These are phyloP conservation scores for Yarrowia yakushimensis DNA, from an alignment of 805 yeast species.

Conservation along the genomic window DNA sequence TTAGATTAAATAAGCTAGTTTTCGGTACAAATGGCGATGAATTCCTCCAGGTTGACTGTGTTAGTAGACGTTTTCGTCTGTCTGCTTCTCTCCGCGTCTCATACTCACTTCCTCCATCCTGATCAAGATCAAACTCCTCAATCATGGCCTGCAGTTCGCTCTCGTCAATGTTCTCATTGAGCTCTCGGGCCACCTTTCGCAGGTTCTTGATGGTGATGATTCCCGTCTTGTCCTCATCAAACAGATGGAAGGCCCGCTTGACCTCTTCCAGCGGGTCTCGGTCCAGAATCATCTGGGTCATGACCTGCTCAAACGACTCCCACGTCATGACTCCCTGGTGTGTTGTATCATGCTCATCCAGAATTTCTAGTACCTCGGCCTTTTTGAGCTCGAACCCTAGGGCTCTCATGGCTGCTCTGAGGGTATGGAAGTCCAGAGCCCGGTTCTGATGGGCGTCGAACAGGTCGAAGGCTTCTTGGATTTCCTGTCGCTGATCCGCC, in stretches of 20 bases:
- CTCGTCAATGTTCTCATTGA: slow-evolving; percentile 88
- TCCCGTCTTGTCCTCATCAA: slow-evolving; percentile 86
- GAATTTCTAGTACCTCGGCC: slow-evolving; percentile 71
- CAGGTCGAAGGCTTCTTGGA: slow-evolving; percentile 82
- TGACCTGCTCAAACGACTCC: slow-evolving; percentile 75
- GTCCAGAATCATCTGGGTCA: slow-evolving; percentile 75
- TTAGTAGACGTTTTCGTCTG: background rate
- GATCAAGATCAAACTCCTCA: slow-evolving; percentile 93
- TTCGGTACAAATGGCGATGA: slow-evolving; percentile 82
- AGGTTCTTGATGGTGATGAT: slow-evolving; percentile 77
- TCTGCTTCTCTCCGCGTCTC: background rate
- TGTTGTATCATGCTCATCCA: slow-evolving; percentile 70
- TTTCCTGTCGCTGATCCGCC: slow-evolving; percentile 86
- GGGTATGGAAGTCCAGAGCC: slow-evolving; percentile 76
- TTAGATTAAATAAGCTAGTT: slow-evolving; percentile 29
- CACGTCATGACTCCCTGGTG: slow-evolving; percentile 69
- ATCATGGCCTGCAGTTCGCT: slow-evolving; percentile 96
- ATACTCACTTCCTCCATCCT: slow-evolving; percentile 71
- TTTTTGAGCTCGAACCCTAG: slow-evolving; percentile 85
- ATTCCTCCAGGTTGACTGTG: slow-evolving; percentile 76
- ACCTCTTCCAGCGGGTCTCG: slow-evolving; percentile 94
- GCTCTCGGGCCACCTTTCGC: slow-evolving; percentile 83
- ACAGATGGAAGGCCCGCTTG: slow-evolving; percentile 78
- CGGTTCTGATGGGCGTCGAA: slow-evolving; percentile 95
- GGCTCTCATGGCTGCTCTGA: slow-evolving; percentile 80